These are phyloP conservation scores for Wickerhamiella slavikovae DNA, from an alignment of 805 yeast species.

Conservation along the genomic window DNA sequence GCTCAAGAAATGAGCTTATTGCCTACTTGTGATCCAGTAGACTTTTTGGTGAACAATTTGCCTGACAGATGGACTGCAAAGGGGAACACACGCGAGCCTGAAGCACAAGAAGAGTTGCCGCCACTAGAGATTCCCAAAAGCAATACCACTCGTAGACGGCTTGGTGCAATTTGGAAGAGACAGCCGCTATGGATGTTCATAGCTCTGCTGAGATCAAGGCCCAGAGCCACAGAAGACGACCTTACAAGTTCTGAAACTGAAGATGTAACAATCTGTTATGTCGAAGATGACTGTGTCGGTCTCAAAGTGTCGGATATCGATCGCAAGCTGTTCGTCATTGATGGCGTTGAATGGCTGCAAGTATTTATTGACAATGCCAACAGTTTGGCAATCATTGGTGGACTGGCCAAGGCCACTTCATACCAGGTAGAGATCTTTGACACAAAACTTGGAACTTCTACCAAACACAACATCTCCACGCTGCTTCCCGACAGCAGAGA, in stretches of 20 bases:
- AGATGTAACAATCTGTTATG: slow-evolving; percentile 16
- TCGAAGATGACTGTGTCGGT: slow-evolving; percentile 15
- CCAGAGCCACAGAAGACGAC: slow-evolving; percentile 5
- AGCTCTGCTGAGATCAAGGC: slow-evolving; percentile 15
- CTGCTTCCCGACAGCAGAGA: slow-evolving; percentile 11
- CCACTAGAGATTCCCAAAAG: too few relatives aligned
- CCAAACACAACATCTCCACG: slow-evolving; percentile 9
- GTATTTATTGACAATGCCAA: slow-evolving; percentile 24
- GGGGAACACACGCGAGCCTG: too few relatives aligned
- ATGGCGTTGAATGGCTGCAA: slow-evolving; percentile 53
- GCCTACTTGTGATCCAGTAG: too few relatives aligned
- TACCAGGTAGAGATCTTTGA: slow-evolving; percentile 33
- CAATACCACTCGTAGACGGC: too few relatives aligned
- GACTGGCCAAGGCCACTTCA: slow-evolving; percentile 42
- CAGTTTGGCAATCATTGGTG: slow-evolving; percentile 37
- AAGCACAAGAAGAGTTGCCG: too few relatives aligned
- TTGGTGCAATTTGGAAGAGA: slow-evolving; percentile 10
- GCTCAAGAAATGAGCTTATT: too few relatives aligned
- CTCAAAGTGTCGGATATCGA: slow-evolving; percentile 4
- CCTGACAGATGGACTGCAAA: too few relatives aligned
- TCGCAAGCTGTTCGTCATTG: slow-evolving; percentile 26
- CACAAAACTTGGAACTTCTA: slow-evolving; percentile 13
- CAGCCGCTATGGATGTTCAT: slow-evolving; percentile 20
- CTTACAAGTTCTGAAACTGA: background rate
- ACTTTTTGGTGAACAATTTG: too few relatives aligned